Conservation (phyloP, 768 basidiomycete genomes). For the Mycena alexandri region DNA sequence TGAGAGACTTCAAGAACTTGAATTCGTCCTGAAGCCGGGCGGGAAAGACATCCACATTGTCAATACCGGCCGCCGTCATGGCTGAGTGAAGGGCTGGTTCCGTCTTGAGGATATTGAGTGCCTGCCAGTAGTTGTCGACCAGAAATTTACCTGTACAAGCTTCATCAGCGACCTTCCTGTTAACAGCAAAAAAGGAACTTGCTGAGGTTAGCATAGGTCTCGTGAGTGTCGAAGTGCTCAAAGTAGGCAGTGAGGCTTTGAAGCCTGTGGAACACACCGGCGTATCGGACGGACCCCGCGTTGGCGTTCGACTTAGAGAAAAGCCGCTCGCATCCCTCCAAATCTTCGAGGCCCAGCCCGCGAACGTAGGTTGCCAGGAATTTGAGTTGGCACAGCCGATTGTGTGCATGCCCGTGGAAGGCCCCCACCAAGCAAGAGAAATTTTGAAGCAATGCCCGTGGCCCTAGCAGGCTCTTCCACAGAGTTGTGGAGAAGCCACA, state of each 20-base stretch:
- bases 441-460: no score
- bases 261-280: conserved; percentile 27
- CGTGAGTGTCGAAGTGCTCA: not conserved
- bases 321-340: no score
- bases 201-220: not conserved
- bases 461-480: no score
- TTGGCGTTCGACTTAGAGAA: no score
- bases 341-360: no score
- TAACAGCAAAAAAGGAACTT: not conserved
- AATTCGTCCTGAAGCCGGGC: conserved; percentile 18
- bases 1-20: conserved; percentile 10
- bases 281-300: conserved; percentile 12
- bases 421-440: no score
- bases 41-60: not conserved
- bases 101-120: not conserved
- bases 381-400: no score
- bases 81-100: not conserved
- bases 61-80: conserved; percentile 2
- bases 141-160: not conserved
- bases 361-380: no score
- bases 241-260: conserved; percentile 16
- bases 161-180: no score
- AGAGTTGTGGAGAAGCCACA: no score
- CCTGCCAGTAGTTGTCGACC: conserved; percentile 1
- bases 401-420: no score